Conservation (phyloP, 441 rosid genomes). For the Raphanus hybrid region DNA sequence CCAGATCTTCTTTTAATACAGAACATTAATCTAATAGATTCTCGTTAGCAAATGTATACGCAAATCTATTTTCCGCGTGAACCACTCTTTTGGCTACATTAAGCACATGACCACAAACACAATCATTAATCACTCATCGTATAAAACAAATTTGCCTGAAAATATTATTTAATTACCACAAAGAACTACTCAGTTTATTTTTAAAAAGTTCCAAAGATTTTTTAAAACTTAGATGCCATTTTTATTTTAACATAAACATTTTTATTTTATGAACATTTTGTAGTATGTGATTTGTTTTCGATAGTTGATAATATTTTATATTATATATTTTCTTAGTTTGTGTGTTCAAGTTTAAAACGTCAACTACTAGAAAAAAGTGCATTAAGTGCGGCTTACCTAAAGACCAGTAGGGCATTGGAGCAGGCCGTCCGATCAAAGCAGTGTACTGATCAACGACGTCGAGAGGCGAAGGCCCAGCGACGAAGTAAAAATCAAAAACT, state of each 20-base stretch:
- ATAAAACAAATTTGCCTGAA: background rate
- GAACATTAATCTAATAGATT: background rate
- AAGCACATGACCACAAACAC: background rate
- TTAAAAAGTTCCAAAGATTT: too few relatives aligned
- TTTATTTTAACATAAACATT: too few relatives aligned
- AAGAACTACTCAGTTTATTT: background rate
- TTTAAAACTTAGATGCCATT: too few relatives aligned
- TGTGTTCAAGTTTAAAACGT: too few relatives aligned
- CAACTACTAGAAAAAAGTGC: too few relatives aligned
- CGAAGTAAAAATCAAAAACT: constrained; percentile 88
- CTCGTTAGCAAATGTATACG: background rate
- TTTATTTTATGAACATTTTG: too few relatives aligned
- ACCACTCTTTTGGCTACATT: background rate
- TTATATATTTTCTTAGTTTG: too few relatives aligned
- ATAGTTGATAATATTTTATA: too few relatives aligned
- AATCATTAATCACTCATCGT: background rate
- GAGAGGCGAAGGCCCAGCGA: constrained; percentile 81
- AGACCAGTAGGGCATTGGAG: constrained; percentile 99
- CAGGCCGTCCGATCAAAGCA: constrained; percentile 82
- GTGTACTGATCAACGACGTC: constrained; percentile 91
- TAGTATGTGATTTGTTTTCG: too few relatives aligned
- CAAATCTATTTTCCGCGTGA: constrained; percentile 35
- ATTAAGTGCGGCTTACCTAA: constrained; percentile 55
- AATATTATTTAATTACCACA: background rate
- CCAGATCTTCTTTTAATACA: constrained; percentile 1